These are phyloP conservation scores for Lentinula edodes DNA, from an alignment of 768 basidiomycete species.

Conservation along the genomic window DNA sequence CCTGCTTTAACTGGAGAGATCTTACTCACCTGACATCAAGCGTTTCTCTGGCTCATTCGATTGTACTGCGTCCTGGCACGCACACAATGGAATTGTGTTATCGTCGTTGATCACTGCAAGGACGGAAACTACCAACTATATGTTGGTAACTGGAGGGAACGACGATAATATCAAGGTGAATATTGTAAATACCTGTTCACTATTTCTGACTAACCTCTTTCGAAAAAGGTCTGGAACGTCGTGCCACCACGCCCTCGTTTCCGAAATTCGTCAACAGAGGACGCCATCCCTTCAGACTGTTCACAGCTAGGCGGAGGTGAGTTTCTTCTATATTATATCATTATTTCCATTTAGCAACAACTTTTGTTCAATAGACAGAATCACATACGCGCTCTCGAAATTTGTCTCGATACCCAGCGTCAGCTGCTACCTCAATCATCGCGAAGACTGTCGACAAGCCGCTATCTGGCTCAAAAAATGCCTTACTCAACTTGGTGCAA, in stretches of 20 bases:
- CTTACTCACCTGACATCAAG: constrained; percentile 26
- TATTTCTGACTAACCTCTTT: neutral
- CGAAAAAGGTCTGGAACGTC: constrained; percentile 50
- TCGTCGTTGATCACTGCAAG: constrained; percentile 60
- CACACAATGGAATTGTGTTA: constrained; percentile 77
- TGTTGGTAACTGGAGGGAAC: constrained; percentile 75
- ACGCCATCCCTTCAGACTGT: constrained; percentile 5
- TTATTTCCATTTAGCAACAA: neutral
- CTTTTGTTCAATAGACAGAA: constrained; percentile 3
- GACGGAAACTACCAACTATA: constrained; percentile 24
- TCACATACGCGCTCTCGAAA: constrained; percentile 67
- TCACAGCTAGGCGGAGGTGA: neutral
- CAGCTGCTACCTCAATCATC: constrained; percentile 57
- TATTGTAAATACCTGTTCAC: neutral
- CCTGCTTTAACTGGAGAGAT: neutral
- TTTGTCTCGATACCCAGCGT: constrained; percentile 88
- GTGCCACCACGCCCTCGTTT: constrained; percentile 22
- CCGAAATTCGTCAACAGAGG: constrained; percentile 11
- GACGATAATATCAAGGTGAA: constrained; percentile 80
- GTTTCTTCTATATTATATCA: neutral
- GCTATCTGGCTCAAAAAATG: constrained; percentile 91
- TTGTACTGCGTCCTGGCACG: constrained; percentile 77
- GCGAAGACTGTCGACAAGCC: constrained; percentile 89
- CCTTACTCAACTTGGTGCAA: constrained; percentile 82
- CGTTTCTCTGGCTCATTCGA: constrained; percentile 84